A percentile compares a stretch with the other conserved stretches of the same genome.
Evolutionary conservation across 1,284 basidiomycete species (phyloP).

Genomic region (Ceratobasidium sp.): DNA sequence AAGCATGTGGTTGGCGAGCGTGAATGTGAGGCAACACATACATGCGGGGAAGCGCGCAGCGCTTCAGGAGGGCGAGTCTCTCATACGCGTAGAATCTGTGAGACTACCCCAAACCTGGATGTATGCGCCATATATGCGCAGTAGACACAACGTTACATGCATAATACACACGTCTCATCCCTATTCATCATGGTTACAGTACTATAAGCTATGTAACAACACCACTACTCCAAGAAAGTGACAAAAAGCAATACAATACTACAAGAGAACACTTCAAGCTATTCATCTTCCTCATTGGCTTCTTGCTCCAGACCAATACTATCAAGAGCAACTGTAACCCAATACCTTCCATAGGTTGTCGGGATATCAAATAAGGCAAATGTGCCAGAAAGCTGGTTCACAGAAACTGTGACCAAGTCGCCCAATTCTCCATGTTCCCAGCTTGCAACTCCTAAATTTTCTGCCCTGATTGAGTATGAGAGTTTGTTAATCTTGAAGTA

Average conservation of each 20-base stretch:
- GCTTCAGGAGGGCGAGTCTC: too few species aligned
- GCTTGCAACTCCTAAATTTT: background rate
- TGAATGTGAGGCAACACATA: too few species aligned
- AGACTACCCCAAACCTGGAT: too few species aligned
- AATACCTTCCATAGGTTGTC: conserved; percentile 10
- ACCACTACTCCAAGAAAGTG: too few species aligned
- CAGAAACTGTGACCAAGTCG: background rate
- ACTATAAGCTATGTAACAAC: too few species aligned
- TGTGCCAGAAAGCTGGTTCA: background rate
- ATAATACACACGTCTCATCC: too few species aligned
- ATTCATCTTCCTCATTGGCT: background rate
- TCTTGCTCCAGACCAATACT: background rate
- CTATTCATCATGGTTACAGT: too few species aligned
- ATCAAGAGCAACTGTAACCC: conserved; percentile 26
- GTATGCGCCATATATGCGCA: too few species aligned
- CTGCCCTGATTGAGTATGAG: background rate
- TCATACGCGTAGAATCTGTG: too few species aligned
- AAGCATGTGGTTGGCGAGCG: too few species aligned
- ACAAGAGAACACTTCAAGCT: background rate
- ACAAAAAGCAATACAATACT: too few species aligned
- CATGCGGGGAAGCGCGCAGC: too few species aligned
- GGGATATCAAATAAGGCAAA: conserved; percentile 19
- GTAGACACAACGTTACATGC: background rate
- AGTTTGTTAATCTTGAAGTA: background rate
- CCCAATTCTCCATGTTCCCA: background rate